Evolutionary conservation across 306 rosid species (phyloP), one percentile per base, ranked within the genome.

Genomic region (Prinsepia uniflora): DNA sequence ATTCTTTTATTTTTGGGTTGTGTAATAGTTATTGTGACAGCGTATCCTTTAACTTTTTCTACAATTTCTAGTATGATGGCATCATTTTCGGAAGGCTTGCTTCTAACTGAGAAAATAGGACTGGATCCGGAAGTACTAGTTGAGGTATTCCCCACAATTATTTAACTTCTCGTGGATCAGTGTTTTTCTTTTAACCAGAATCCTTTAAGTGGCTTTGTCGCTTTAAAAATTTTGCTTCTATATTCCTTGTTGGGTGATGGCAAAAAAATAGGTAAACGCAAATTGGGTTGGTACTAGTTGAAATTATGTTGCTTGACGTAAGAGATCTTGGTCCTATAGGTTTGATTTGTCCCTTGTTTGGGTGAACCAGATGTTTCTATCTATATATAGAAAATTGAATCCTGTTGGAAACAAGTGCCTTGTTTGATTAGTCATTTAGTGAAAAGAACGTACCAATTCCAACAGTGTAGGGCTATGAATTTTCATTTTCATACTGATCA

Each of bases 51-150:
- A 68, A 17, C 3, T 20, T 76, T 78, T 75, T n/a, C 61, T 24
- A 58, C 68, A 63, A 52, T 58, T 74, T 73, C 17, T 73, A 94
- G 98, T 76, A 94, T 94, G 98, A 90, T 94, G 98, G 97, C 98
- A 14, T 89, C 97, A 64, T 94, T 94, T 73, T 87, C 98, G 24
- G 98, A 90, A 84, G 98, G 97, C 64, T 70, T 94, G 86, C 96
- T 90, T 77, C 96, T 90, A 79, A 72, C 89, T 4, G 81, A 88
- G 83, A 90, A 94, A 90, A 96, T 86, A 67, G 97, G 98, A 63
- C 76, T 94, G 68, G 97, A 90, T 74, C 98, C 98, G 15, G 80
- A 72, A 5, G 83, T 90, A 59, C 88, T 91, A 11, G 91, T 91
- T 52, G 87, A 91, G 99, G 99, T 89, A 85, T 75, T 72, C 65